These are phyloP conservation scores for Scytalidium lignicola DNA, from an alignment of 2,329 filamentous ascomycete genomes.

Conservation along the genomic window DNA sequence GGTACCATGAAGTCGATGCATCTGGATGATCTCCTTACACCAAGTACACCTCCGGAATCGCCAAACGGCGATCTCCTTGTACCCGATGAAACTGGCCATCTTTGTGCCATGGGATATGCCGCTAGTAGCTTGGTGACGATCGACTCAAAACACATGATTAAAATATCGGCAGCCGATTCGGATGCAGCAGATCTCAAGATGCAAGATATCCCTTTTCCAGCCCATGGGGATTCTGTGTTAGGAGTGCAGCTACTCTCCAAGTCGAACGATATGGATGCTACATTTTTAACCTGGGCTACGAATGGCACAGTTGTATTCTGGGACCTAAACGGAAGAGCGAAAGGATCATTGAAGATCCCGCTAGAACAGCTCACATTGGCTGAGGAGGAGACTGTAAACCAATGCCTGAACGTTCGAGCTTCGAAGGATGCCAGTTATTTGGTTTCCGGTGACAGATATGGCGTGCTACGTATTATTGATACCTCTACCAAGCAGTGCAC, in stretches of 20 bases:
- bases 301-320: conserved; percentile 80
- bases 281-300: conserved; percentile 86
- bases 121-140: conserved; percentile 66
- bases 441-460: conserved; percentile 79
- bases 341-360: conserved; percentile 58
- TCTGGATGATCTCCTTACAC: conserved; percentile 35
- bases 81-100: conserved; percentile 20
- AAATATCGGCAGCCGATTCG: conserved; percentile 40
- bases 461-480: conserved; percentile 71
- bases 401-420: conserved; percentile 54
- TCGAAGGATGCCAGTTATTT: conserved; percentile 61
- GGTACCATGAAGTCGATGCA: conserved; percentile 44
- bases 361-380: conserved; percentile 58
- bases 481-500: conserved; percentile 52
- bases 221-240: conserved; percentile 60
- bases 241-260: conserved; percentile 65
- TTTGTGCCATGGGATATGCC: conserved; percentile 66
- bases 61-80: conserved; percentile 12
- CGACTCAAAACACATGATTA: conserved; percentile 69
- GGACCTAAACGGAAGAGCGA: conserved; percentile 67
- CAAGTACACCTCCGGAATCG: conserved; percentile 26
- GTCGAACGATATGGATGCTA: conserved; percentile 56
- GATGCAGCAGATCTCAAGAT: conserved; percentile 28
- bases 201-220: conserved; percentile 51
- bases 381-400: conserved; percentile 49